phyloP scores from a whole-genome alignment of 2,329 filamentous ascomycete species.

The Pseudocercospora macadamiae region DNA sequence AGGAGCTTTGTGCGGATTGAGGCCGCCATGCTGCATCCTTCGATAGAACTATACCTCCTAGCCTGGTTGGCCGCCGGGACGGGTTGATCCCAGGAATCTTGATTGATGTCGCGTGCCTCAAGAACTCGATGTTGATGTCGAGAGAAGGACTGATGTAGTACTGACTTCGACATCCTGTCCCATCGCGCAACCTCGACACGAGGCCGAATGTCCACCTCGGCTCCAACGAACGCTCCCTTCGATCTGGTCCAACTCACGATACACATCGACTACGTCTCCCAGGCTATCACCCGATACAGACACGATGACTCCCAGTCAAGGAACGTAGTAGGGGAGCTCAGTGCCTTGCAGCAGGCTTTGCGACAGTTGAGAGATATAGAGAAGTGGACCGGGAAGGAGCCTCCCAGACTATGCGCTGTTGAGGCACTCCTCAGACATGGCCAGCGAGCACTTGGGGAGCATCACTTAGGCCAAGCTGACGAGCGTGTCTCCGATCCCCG shows the following conservation, averaged over 20 bases:
- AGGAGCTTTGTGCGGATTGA: not conserved
- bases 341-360: not conserved
- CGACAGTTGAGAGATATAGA: not conserved
- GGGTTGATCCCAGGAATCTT: not conserved
- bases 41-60: too few species aligned
- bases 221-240: not conserved
- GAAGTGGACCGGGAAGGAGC: not conserved
- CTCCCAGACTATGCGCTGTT: not conserved
- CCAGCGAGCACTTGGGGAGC: not conserved
- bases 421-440: not conserved
- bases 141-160: too few species aligned
- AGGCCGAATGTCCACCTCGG: not conserved
- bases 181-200: too few species aligned
- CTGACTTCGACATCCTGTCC: too few species aligned
- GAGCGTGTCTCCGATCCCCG: not conserved
- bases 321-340: not conserved
- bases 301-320: not conserved
- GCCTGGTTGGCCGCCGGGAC: not conserved
- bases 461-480: not conserved
- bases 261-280: not conserved
- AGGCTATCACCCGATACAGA: not conserved
- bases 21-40: not conserved
- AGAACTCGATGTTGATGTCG: too few species aligned
- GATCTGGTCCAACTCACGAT: not conserved
- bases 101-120: not conserved